Conservation (phyloP, 2,329 filamentous ascomycete species). For the Pseudocercospora macadamiae region DNA sequence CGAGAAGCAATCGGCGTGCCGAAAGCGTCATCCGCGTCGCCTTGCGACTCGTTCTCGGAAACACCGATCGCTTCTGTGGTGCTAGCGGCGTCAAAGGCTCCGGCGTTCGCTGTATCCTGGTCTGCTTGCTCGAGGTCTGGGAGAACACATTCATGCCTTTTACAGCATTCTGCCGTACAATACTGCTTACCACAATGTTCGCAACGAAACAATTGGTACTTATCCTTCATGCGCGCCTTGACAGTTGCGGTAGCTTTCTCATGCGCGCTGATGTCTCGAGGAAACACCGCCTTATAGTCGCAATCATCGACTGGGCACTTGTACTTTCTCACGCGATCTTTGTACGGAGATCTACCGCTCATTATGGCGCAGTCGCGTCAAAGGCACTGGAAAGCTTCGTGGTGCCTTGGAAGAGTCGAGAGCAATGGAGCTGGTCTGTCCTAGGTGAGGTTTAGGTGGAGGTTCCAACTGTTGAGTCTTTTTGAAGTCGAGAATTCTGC, state of each 20-base stretch:
- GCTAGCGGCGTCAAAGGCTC: no score
- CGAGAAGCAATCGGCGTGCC: no score
- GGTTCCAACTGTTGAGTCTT: background rate
- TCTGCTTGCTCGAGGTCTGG: background rate
- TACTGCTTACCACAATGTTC: background rate
- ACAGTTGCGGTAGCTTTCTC: background rate
- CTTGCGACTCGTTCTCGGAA: no score
- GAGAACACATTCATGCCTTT: background rate
- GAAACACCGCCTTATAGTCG: background rate
- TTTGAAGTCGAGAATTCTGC: background rate
- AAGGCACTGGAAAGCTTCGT: no score
- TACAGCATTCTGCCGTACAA: background rate
- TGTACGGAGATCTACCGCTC: background rate
- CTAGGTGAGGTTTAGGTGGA: background rate
- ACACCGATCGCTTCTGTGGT: no score
- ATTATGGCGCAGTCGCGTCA: no score
- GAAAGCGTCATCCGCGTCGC: no score
- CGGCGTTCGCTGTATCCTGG: background rate
- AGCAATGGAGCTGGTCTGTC: no score
- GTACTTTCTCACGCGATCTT: background rate
- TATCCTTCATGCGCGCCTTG: background rate
- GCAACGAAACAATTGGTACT: background rate
- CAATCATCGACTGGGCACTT: background rate
- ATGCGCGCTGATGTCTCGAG: background rate
- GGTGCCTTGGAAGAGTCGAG: no score